Evolutionary conservation across 306 rosid genomes (phyloP).

Genomic region (Ochetophila trinervis): DNA sequence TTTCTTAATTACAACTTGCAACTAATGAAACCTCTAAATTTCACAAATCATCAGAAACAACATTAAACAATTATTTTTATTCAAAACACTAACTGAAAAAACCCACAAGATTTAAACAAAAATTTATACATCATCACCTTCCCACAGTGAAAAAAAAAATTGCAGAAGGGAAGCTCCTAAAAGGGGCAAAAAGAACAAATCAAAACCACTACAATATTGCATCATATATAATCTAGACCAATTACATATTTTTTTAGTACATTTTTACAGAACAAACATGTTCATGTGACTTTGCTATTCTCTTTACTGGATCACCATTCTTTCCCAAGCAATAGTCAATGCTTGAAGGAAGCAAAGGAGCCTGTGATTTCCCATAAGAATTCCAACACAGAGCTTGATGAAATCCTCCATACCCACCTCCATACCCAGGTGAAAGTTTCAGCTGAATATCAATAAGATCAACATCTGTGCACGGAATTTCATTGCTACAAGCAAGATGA

Average conservation of each 20-base stretch:
- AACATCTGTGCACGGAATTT: slow-evolving; percentile 72
- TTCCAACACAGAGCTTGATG: slow-evolving; percentile 59
- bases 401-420: slow-evolving; percentile 27
- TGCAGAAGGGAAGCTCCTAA: slow-evolving; percentile 60
- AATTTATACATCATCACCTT: slow-evolving; percentile 49
- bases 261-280: slow-evolving; percentile 32
- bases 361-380: slow-evolving; percentile 73
- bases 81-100: background rate
- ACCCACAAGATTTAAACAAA: slow-evolving; percentile 6
- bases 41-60: too few species aligned
- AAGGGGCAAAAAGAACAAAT: too few species aligned
- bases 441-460: slow-evolving; percentile 65
- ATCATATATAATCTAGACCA: background rate
- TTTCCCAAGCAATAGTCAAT: slow-evolving; percentile 74
- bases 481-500: slow-evolving; percentile 74
- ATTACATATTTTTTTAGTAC: background rate
- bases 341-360: slow-evolving; percentile 57
- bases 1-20: background rate
- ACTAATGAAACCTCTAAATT: background rate
- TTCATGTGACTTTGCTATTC: slow-evolving; percentile 63
- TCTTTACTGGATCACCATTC: slow-evolving; percentile 46
- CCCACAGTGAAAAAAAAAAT: slow-evolving; percentile 31
- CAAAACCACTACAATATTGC: background rate
- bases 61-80: background rate
- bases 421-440: slow-evolving; percentile 37